Percentiles rank a stretch among this genome's conserved stretches.
Evolutionary conservation across 208 protist species (phyloP).

Genomic region (Crithidia thermophila): DNA sequence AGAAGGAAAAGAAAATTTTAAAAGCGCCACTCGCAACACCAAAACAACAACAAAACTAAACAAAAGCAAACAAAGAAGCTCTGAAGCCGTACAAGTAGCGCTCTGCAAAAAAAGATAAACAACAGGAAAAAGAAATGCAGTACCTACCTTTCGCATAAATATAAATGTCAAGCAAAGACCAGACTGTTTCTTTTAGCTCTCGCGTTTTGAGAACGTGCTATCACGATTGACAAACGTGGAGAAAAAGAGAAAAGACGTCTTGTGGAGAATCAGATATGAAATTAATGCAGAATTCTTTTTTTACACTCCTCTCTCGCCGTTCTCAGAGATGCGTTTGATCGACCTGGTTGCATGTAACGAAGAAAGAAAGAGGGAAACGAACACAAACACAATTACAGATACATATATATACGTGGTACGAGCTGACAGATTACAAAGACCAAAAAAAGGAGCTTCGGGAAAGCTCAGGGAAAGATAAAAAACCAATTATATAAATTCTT

Average conservation of each 20-base stretch:
- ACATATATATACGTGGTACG: neutral
- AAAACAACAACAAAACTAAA: neutral
- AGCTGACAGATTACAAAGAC: too few species aligned
- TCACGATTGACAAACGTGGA: neutral
- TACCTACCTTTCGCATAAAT: neutral
- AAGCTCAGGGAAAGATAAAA: slow-evolving; percentile 2
- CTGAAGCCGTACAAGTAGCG: neutral
- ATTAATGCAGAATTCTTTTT: too few species aligned
- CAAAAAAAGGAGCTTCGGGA: slow-evolving; percentile 9
- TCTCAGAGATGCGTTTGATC: too few species aligned
- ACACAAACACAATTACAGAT: neutral
- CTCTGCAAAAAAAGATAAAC: neutral
- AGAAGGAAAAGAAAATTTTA: neutral
- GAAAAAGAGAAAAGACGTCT: neutral
- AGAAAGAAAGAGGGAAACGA: slow-evolving; percentile 3
- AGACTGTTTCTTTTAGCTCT: too few species aligned
- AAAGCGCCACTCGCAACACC: neutral
- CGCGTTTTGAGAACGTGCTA: too few species aligned
- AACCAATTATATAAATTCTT: too few species aligned
- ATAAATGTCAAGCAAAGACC: neutral
- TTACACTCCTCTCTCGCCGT: too few species aligned
- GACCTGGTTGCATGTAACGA: neutral
- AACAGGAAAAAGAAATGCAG: neutral
- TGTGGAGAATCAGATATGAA: neutral
- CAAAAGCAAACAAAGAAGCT: neutral